Evolutionary conservation across 2,329 filamentous ascomycete species (phyloP), one percentile per base, ranked within the genome.

Genomic region (Remersonia thermophila): DNA sequence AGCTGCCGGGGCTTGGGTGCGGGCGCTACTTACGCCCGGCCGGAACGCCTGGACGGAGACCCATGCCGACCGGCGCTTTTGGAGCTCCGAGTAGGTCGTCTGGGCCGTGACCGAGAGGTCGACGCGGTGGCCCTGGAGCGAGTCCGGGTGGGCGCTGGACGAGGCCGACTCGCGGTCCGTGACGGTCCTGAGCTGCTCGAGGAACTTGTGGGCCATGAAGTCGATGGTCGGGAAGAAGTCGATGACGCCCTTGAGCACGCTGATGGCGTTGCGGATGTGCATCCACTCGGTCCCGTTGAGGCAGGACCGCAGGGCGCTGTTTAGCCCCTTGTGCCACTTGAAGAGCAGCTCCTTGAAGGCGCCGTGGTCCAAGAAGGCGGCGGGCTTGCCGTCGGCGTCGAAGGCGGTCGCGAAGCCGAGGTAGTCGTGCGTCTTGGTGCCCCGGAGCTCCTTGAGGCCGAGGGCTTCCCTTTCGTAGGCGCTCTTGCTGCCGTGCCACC

Each of bases 211-310:
- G 25, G 84, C 91, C 69, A 93, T 89, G 56, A 85, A 91, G 52
- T 93, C 85, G 39, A 96, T 75, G 12, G 79, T 80, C 3, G 91
- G 93, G 67, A 94, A 98, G 50, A 77, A 71, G 34, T 85, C 77
- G 16, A 84, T 72, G 32, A 94, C 69, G 9, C 75, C 71, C 54
- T 91, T 93, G 40, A 98, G 67, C 3, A 96, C 70, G 39, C 82
- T 91, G 47, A 96, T 93, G 30, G 86, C 85, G 55, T 98, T 98
- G 37, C 89, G 79, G 54, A 96, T 93, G 56, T 95, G 87, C 81
- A 95, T 95, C 73, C 91, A 98, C 58, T 96, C 89, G 23, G 74
- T 77, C 18, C 80, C 80, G 13, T 76, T 75, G 32, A 98, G 68
- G 54, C 89, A 95, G 27, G 72, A 71, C 54, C 86, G 87, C 37